Evolutionary conservation across 2,329 filamentous ascomycete species (phyloP).

Genomic region (Cadophora sp.): DNA sequence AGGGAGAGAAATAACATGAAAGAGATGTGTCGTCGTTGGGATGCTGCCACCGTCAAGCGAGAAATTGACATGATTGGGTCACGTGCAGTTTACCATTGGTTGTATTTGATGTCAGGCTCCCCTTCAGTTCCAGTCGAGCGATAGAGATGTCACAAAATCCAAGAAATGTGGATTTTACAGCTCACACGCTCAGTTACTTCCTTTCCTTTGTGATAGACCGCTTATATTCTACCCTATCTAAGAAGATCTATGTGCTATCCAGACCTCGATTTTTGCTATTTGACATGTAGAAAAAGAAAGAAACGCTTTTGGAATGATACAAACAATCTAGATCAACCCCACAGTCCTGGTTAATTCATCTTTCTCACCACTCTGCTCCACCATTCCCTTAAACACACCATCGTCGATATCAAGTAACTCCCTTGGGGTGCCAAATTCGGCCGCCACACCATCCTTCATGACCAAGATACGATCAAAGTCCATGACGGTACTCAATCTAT

Average conservation of each 20-base stretch:
- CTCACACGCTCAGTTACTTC: too few relatives aligned
- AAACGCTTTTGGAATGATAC: background rate
- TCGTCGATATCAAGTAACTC: conserved; percentile 53
- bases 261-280: background rate
- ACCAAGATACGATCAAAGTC: conserved; percentile 78
- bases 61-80: background rate
- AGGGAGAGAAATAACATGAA: background rate
- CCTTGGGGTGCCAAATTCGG: conserved; percentile 69
- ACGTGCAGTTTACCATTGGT: background rate
- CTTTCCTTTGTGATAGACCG: background rate
- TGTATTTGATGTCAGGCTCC: too few relatives aligned
- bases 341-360: conserved; percentile 14
- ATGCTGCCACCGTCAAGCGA: too few relatives aligned
- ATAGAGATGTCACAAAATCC: too few relatives aligned
- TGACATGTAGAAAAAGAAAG: too few relatives aligned
- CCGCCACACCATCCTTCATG: conserved; percentile 67
- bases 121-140: too few relatives aligned
- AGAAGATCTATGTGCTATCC: background rate
- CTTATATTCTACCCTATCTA: background rate
- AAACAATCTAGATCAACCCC: background rate
- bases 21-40: background rate
- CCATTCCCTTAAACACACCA: conserved; percentile 36
- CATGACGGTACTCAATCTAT: conserved; percentile 75
- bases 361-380: conserved; percentile 35
- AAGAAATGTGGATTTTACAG: too few relatives aligned